A percentile compares a stretch with the other conserved stretches of the same genome.
Evolutionary conservation across 2,329 filamentous ascomycete genomes (phyloP).

Genomic region (Cryphonectria nitschkei): DNA sequence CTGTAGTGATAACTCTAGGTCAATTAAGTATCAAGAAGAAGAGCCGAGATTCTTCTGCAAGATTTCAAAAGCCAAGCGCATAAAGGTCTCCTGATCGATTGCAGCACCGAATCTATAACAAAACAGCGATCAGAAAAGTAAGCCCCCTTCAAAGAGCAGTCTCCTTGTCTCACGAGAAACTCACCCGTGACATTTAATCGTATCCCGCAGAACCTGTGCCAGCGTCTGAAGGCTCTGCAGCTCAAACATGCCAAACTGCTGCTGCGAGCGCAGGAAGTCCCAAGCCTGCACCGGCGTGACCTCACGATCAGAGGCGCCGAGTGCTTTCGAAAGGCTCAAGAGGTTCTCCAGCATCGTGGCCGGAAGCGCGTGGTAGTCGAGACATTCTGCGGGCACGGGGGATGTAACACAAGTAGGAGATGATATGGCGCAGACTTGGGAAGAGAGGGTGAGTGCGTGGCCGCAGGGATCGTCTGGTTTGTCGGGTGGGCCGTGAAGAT

Average conservation of each 20-base stretch:
- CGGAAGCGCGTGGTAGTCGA: constrained; percentile 29
- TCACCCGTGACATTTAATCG: constrained; percentile 45
- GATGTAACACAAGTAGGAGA: background rate
- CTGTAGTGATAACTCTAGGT: no score
- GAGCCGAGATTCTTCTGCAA: background rate
- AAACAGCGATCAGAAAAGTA: no score
- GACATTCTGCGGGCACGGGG: background rate
- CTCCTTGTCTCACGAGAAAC: constrained; percentile 15
- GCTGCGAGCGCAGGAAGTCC: constrained; percentile 40
- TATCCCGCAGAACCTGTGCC: constrained; percentile 35
- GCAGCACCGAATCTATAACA: constrained; percentile 15
- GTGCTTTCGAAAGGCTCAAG: constrained; percentile 32
- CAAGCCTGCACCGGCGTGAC: constrained; percentile 46
- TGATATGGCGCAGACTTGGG: constrained; percentile 29
- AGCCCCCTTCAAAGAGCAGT: background rate
- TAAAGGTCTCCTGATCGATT: constrained; percentile 11
- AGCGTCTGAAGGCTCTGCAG: constrained; percentile 35
- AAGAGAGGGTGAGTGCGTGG: constrained; percentile 36
- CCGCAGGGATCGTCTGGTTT: constrained; percentile 35
- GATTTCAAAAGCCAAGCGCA: background rate
- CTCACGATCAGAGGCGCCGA: constrained; percentile 38
- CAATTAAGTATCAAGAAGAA: background rate
- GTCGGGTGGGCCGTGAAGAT: constrained; percentile 34
- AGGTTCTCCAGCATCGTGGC: constrained; percentile 33
- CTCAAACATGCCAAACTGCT: constrained; percentile 38